phyloP scores from a whole-genome alignment of 2,329 filamentous ascomycete species.

The Phyllosticta citriasiana region DNA sequence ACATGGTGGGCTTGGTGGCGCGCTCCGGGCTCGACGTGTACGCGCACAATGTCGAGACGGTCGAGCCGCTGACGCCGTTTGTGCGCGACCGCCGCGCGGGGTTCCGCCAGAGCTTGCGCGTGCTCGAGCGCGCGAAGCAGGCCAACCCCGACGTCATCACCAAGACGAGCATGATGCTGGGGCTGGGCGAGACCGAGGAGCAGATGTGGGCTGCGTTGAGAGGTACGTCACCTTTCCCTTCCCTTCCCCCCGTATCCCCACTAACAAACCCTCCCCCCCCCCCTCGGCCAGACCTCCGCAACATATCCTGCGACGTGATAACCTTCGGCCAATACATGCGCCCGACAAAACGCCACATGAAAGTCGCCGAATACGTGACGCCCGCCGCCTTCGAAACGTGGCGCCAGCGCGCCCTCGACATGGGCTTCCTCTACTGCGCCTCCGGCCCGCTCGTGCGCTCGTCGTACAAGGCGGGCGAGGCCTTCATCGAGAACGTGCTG shows the following conservation, averaged over 20 bases:
- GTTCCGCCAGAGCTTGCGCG: constrained; percentile 73
- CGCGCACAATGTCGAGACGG: constrained; percentile 94
- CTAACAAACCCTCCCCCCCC: not conserved
- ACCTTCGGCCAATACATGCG: constrained; percentile 99
- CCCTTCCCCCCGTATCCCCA: no score
- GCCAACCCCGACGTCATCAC: constrained; percentile 73
- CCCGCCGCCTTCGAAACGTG: constrained; percentile 87
- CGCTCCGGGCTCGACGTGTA: constrained; percentile 88
- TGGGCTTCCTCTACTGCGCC: constrained; percentile 96
- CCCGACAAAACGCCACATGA: constrained; percentile 93
- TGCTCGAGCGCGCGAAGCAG: constrained; percentile 73
- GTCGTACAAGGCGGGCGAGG: constrained; percentile 95
- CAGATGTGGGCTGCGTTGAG: constrained; percentile 71
- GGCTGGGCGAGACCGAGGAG: constrained; percentile 81
- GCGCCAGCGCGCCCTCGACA: constrained; percentile 78
- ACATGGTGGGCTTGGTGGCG: constrained; percentile 79
- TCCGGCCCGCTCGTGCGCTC: constrained; percentile 87
- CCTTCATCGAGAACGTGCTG: constrained; percentile 96
- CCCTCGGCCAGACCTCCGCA: constrained; percentile 55
- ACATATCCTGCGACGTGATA: constrained; percentile 78
- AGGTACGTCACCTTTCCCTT: constrained; percentile 37
- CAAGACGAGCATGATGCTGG: constrained; percentile 98
- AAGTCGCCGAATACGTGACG: constrained; percentile 90
- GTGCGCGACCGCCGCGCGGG: constrained; percentile 84
- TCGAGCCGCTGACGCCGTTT: constrained; percentile 78